phyloP scores from a whole-genome alignment of 805 yeast species.

The Saccharomycopsis javanensis region DNA sequence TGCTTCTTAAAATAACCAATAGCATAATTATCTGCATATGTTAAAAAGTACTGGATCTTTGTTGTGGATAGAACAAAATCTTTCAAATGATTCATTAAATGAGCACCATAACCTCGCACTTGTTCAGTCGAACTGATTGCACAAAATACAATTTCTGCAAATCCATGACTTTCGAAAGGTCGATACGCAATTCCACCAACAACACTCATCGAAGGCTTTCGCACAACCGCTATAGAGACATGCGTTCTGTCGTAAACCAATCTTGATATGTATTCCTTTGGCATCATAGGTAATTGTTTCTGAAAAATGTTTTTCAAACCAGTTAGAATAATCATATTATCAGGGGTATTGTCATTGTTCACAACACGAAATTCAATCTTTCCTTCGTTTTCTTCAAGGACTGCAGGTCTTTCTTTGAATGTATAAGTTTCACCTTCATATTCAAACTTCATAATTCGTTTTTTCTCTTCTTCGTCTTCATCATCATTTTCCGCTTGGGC shows the following conservation, averaged over 20 bases:
- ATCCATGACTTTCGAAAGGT: slow-evolving; percentile 81
- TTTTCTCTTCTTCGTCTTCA: slow-evolving; percentile 22
- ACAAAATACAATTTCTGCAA: slow-evolving; percentile 98
- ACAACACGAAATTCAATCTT: slow-evolving; percentile 93
- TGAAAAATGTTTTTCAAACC: slow-evolving; percentile 95
- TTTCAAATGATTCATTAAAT: slow-evolving; percentile 92
- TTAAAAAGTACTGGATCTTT: slow-evolving; percentile 74
- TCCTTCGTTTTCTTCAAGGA: slow-evolving; percentile 86
- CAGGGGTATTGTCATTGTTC: slow-evolving; percentile 83
- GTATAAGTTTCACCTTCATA: slow-evolving; percentile 71
- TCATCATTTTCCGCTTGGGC: slow-evolving; percentile 21
- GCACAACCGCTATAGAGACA: slow-evolving; percentile 89
- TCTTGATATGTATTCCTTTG: slow-evolving; percentile 90
- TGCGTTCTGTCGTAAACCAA: slow-evolving; percentile 92
- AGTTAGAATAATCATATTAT: slow-evolving; percentile 82
- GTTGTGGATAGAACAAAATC: slow-evolving; percentile 89
- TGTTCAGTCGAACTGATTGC: slow-evolving; percentile 97
- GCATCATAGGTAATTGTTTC: slow-evolving; percentile 97
- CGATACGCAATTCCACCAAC: slow-evolving; percentile 97
- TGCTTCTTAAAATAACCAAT: slow-evolving; percentile 97
- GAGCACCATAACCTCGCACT: slow-evolving; percentile 98
- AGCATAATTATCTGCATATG: slow-evolving; percentile 98
- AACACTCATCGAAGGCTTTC: slow-evolving; percentile 77
- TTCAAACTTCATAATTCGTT: slow-evolving; percentile 32
- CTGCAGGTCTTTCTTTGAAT: slow-evolving; percentile 89